Percentiles rank a stretch among this genome's conserved stretches.
These are phyloP conservation scores for Coemansia sp. DNA, from an alignment of 192 early-diverging fungal genomes.

Conservation along the genomic window DNA sequence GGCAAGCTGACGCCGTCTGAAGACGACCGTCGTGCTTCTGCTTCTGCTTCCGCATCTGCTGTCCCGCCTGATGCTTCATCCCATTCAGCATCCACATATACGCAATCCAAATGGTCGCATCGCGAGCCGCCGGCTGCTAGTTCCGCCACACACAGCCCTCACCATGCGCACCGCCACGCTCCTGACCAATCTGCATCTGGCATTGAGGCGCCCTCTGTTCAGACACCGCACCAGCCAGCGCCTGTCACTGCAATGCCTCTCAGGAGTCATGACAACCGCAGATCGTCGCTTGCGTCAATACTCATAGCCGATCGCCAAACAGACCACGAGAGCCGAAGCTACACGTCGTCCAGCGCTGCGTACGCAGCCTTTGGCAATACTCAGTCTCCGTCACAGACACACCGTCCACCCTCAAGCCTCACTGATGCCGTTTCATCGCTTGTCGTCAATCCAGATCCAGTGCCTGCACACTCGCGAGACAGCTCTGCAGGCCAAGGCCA, in stretches of 20 bases:
- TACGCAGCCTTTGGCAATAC: conserved; percentile 7
- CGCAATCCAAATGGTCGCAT: neutral
- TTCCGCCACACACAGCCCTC: conserved; percentile 3
- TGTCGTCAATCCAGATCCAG: neutral
- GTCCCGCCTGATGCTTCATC: neutral
- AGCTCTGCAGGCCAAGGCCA: neutral
- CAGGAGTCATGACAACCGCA: neutral
- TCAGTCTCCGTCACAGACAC: neutral
- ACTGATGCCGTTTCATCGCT: conserved; percentile 6
- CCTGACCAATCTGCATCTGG: neutral
- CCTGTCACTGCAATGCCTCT: neutral
- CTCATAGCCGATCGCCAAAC: conserved; percentile 4
- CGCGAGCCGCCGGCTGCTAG: conserved; percentile 4
- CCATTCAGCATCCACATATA: neutral
- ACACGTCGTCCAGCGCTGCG: conserved; percentile 12
- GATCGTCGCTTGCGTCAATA: conserved; percentile 23
- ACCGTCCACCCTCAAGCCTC: neutral
- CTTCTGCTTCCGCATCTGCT: neutral
- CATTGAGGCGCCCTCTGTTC: neutral
- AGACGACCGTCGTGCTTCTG: conserved; percentile 25
- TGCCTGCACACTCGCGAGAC: neutral
- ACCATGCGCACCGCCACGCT: neutral
- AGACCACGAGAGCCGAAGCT: neutral
- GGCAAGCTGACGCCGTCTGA: conserved; percentile 29
- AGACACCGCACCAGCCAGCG: neutral